These are phyloP conservation scores for Salix viminalis DNA, from an alignment of 345 rosid genomes.

Conservation along the genomic window DNA sequence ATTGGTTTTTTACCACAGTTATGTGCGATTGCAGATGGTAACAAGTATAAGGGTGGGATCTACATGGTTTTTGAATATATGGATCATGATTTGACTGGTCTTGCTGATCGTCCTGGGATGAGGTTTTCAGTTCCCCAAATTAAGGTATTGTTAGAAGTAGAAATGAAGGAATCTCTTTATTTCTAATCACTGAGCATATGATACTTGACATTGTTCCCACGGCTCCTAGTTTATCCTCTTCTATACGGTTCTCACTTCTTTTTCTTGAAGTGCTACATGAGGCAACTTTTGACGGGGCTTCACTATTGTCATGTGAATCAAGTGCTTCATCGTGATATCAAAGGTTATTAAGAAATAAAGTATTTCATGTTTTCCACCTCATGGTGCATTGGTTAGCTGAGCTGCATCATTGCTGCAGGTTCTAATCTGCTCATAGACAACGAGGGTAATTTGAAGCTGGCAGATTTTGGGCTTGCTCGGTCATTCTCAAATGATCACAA, in stretches of 20 bases:
- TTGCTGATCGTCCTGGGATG: slow-evolving; percentile 91
- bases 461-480: slow-evolving; percentile 94
- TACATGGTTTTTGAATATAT: slow-evolving; percentile 97
- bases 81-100: slow-evolving; percentile 98
- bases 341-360: slow-evolving; percentile 45
- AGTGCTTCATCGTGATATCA: slow-evolving; percentile 95
- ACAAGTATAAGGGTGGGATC: slow-evolving; percentile 91
- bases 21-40: slow-evolving; percentile 53
- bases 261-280: slow-evolving; percentile 79
- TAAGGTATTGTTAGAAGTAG: slow-evolving; percentile 45
- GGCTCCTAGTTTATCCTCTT: neutral
- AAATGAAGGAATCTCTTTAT: neutral
- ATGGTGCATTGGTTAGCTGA: slow-evolving; percentile 1
- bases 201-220: neutral
- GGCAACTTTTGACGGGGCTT: slow-evolving; percentile 91
- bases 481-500: slow-evolving; percentile 68
- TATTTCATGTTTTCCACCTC: neutral
- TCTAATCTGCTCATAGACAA: slow-evolving; percentile 94
- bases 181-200: neutral
- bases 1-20: slow-evolving; percentile 7
- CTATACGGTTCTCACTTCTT: slow-evolving; percentile 4
- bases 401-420: slow-evolving; percentile 42
- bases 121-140: slow-evolving; percentile 91
- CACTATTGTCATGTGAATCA: slow-evolving; percentile 93
- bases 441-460: slow-evolving; percentile 87